A percentile compares a stretch with the other conserved stretches of the same genome.
These are phyloP conservation scores for Zymoseptoria brevis DNA, from an alignment of 2,329 filamentous ascomycete genomes.

Conservation along the genomic window DNA sequence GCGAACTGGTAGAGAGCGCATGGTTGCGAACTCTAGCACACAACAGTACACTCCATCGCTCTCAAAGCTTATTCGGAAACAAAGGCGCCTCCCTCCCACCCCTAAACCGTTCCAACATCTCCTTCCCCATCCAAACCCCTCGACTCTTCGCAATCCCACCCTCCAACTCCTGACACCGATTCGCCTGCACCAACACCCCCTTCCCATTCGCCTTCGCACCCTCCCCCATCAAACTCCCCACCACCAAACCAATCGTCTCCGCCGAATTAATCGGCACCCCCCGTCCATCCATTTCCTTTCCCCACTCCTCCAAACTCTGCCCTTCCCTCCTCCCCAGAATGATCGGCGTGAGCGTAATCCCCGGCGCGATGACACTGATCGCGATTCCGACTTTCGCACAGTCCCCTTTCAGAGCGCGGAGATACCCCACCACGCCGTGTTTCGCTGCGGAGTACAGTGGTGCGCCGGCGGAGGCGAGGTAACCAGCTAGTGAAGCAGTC, in stretches of 20 bases:
- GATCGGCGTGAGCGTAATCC: constrained; percentile 42
- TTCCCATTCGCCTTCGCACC: constrained; percentile 39
- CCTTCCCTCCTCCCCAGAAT: constrained; percentile 29
- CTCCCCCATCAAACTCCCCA: constrained; percentile 39
- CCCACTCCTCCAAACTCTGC: constrained; percentile 34
- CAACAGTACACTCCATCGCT: no score
- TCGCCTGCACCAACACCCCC: constrained; percentile 40
- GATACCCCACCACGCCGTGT: constrained; percentile 44
- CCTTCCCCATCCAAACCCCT: constrained; percentile 42
- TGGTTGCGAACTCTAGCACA: no score
- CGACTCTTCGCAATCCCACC: constrained; percentile 39
- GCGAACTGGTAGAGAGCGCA: no score
- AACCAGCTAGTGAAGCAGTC: constrained; percentile 44
- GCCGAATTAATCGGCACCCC: constrained; percentile 44
- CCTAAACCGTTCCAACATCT: constrained; percentile 44
- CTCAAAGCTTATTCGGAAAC: constrained; percentile 28
- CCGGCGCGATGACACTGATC: constrained; percentile 42
- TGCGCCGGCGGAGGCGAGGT: constrained; percentile 41
- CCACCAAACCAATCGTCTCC: constrained; percentile 37
- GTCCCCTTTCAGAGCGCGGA: constrained; percentile 44
- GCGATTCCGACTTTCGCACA: constrained; percentile 39
- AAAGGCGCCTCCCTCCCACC: constrained; percentile 34
- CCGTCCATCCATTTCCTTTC: constrained; percentile 34
- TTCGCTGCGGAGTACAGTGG: constrained; percentile 45
- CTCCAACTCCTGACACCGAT: constrained; percentile 35